Base-by-base conservation (phyloP, 1,139 yeast species). In the Lodderomyces parapsilosis region DNA sequence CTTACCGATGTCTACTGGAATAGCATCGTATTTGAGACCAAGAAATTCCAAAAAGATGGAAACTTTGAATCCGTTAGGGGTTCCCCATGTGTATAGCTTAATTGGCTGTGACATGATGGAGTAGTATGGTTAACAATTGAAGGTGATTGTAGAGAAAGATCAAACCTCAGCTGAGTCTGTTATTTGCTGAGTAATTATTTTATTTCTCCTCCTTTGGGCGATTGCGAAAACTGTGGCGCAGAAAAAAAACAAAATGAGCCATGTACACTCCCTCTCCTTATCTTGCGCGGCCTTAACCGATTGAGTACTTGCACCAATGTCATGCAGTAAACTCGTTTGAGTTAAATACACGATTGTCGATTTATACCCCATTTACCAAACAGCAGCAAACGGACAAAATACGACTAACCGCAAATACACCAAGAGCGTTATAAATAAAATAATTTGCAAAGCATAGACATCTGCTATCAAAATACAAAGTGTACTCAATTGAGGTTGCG, bases 41-140 rank as follows among this genome's bases (percentile, higher is more conserved):
- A 81, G 63, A 17, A 78, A 54, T 49, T 78, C 79, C 40, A 81
- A 61, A 17, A 73, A 63, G 37, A 76, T 63, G 2, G 81, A 61
- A 20, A 76, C 62, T 55, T 80, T 81, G 51, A 62, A 63, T 2
- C 85, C 86, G 53, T 81, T 81, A 31, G 85, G 83, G 18, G 86
- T 78, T n/a, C 66, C 62, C 7, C 62, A 54, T 7, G 80, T 66
- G 58, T 76, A 80, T 34, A 57, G 50, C 33, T 49, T 54, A 30
- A 49, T 36, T 31, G 52, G 18, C 14, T 28, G 32, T 5, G 32
- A 28, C 32, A 28, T 28, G 17, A 28, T n/a, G n/a, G n/a, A n/a
- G n/a, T n/a, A n/a, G n/a, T 22, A 9, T 22, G 24, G 24, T 6
- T 25, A 8, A 11, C 13, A 11, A 8, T 5, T 28, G 32, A 28